Base-by-base conservation (phyloP, 164 flowering plant genomes). In the Berberis vulgaris region DNA sequence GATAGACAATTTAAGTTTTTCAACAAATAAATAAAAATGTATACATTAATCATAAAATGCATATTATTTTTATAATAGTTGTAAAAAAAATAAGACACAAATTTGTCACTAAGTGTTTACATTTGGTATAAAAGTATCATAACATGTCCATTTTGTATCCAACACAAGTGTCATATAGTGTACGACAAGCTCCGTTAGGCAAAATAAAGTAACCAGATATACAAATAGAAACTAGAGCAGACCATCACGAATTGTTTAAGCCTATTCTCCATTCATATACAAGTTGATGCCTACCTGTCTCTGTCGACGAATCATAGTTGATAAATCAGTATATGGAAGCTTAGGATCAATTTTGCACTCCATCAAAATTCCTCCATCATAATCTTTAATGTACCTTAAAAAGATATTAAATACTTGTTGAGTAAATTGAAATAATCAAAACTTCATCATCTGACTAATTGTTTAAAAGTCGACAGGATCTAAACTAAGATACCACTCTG, bases 341-440 rank as follows among this genome's bases (percentile, higher is more conserved):
- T 95, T 95, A 26, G 84, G 96, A 79, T 95, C 97, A 67, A 95
- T 89, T 81, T 81, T 89, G 80, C 96, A 91, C 73, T 95, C 97
- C 99, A 95, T 95, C 47, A 95, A 94, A 46, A 86, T 82, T 57
- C 93, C 99, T 55, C 99, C 99, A 80, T 95, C 99, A 75, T 95
- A 95, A 65, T 95, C 97, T 72, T 95, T 95, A 58, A 95, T 95
- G 71, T 86, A 95, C 72, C 99, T 94, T 76, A 59, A 74, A 67
- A 52, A 41, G 8, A n/a, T 41, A 57, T 45, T 45, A 5, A n/a
- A 38, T 5, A 57, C 60, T 57, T 41, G 43, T 57, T 38, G 6
- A 38, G 13, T 12, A 13, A n/a, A 26, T 39, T 5, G 11, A 9
- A 26, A 57, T 41, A 11, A 52, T 10, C 54, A 7, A 52, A 11